phyloP scores from a whole-genome alignment of 352 stramenopile species.

The Halophytophthora polymorphica region DNA sequence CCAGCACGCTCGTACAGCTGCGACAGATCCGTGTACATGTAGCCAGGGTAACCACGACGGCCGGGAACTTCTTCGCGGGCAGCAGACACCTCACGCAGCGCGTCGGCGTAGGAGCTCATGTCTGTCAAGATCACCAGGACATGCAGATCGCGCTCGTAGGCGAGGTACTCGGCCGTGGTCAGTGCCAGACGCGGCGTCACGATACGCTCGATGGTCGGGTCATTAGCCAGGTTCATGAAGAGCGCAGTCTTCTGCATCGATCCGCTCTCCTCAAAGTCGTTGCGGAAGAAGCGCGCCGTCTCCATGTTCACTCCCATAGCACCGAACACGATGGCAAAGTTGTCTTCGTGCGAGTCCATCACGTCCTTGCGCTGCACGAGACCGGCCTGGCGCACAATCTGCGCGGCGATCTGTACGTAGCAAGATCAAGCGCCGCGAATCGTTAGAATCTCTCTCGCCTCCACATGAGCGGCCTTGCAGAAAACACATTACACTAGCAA shows the following conservation, averaged over 20 bases:
- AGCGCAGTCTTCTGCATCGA: constrained; percentile 98
- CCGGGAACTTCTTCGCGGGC: constrained; percentile 95
- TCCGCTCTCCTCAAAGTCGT: constrained; percentile 97
- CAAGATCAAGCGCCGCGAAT: not conserved
- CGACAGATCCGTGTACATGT: constrained; percentile 99
- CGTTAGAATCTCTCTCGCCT: constrained; percentile 2
- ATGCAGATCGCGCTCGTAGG: constrained; percentile 99
- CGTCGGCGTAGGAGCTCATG: constrained; percentile 99
- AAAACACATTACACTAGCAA: not conserved
- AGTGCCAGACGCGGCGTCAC: constrained; percentile 98
- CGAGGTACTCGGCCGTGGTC: constrained; percentile 98
- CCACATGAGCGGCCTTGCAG: not conserved
- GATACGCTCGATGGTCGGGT: constrained; percentile 99
- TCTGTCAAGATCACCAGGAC: constrained; percentile 99
- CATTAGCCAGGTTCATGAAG: constrained; percentile 99
- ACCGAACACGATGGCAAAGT: constrained; percentile 99
- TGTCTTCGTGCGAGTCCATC: constrained; percentile 98
- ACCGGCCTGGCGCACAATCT: constrained; percentile 98
- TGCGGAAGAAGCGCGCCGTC: constrained; percentile 95
- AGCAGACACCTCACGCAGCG: constrained; percentile 95
- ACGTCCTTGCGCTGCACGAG: constrained; percentile 98
- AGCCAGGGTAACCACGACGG: constrained; percentile 98
- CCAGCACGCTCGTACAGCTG: constrained; percentile 98
- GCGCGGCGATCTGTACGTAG: constrained; percentile 90
- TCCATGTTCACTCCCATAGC: constrained; percentile 99